These are phyloP conservation scores for Nicotiana otophora DNA, from an alignment of 257 asterid species.

Conservation along the genomic window DNA sequence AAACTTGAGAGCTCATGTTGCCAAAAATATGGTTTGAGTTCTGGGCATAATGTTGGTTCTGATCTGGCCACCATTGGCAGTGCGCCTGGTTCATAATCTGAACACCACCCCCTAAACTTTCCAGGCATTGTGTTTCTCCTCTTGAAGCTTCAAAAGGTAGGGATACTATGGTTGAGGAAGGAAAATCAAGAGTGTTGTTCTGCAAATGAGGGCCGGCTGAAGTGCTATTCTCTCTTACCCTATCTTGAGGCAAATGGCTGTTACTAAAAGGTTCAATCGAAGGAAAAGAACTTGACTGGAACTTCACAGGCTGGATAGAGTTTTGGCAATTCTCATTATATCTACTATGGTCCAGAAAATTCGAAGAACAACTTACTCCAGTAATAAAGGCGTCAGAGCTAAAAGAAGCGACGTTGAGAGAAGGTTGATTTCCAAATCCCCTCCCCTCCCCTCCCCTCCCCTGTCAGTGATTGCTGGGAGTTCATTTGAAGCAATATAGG, in stretches of 20 bases:
- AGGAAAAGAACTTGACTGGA: constrained; percentile 38
- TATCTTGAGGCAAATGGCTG: constrained; percentile 33
- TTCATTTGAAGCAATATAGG: constrained; percentile 40
- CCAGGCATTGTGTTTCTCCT: constrained; percentile 34
- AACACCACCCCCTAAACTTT: constrained; percentile 31
- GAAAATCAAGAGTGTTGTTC: constrained; percentile 32
- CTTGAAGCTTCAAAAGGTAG: constrained; percentile 43
- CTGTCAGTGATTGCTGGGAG: constrained; percentile 38
- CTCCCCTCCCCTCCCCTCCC: no score
- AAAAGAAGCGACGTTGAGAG: no score
- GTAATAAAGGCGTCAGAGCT: no score
- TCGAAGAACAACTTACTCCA: constrained; percentile 37
- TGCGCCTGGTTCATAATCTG: constrained; percentile 35
- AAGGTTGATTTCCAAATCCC: constrained; percentile 43
- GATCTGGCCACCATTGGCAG: constrained; percentile 40
- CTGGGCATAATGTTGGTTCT: constrained; percentile 30
- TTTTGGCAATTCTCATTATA: no score
- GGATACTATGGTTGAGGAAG: constrained; percentile 33
- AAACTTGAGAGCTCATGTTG: constrained; percentile 32
- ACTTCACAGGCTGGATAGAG: constrained; percentile 34
- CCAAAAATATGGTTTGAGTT: constrained; percentile 24
- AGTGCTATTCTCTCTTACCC: constrained; percentile 35
- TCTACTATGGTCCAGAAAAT: constrained; percentile 48
- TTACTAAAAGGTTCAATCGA: constrained; percentile 37
- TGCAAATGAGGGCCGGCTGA: constrained; percentile 32